Percentiles rank a stretch among this genome's conserved stretches.
Conservation (phyloP, 2,329 filamentous ascomycete genomes). For the Trichoderma aggressivum region DNA sequence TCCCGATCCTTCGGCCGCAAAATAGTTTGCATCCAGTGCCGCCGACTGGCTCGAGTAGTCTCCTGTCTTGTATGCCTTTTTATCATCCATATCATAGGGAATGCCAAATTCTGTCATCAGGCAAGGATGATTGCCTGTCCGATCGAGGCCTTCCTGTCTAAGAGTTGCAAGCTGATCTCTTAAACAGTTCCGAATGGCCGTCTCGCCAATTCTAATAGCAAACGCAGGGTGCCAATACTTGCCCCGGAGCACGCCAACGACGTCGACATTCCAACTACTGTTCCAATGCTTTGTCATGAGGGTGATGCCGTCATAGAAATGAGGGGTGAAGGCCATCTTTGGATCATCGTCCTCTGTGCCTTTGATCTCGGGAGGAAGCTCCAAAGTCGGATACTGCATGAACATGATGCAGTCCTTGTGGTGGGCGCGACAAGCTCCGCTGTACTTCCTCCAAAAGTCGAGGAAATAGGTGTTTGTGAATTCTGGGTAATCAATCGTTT, state of each 20-base stretch:
- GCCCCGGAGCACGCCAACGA: constrained; percentile 85
- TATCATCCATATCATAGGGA: constrained; percentile 97
- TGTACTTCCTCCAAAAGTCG: constrained; percentile 75
- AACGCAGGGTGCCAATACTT: constrained; percentile 86
- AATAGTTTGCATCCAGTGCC: constrained; percentile 95
- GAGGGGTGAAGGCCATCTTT: constrained; percentile 86
- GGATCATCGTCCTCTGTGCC: constrained; percentile 85
- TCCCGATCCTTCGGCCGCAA: constrained; percentile 77
- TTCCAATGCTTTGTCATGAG: constrained; percentile 99
- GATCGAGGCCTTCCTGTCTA: constrained; percentile 79
- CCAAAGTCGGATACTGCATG: constrained; percentile 86
- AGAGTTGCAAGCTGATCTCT: constrained; percentile 81
- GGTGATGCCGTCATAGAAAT: constrained; percentile 96
- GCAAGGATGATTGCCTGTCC: constrained; percentile 84
- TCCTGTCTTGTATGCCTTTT: constrained; percentile 90
- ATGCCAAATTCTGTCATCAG: constrained; percentile 95
- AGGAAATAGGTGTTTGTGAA: constrained; percentile 94
- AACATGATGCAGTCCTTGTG: constrained; percentile 84
- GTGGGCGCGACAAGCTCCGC: constrained; percentile 67
- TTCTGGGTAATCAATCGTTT: constrained; percentile 71
- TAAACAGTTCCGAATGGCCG: constrained; percentile 90
- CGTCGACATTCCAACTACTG: constrained; percentile 92
- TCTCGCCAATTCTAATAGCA: constrained; percentile 88
- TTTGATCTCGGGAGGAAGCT: constrained; percentile 85
- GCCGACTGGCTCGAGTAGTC: constrained; percentile 90